Percentiles rank a stretch among this genome's conserved stretches.
Evolutionary conservation across 192 early-diverging fungal species (phyloP).

Genomic region (Linnemannia schmuckeri): DNA sequence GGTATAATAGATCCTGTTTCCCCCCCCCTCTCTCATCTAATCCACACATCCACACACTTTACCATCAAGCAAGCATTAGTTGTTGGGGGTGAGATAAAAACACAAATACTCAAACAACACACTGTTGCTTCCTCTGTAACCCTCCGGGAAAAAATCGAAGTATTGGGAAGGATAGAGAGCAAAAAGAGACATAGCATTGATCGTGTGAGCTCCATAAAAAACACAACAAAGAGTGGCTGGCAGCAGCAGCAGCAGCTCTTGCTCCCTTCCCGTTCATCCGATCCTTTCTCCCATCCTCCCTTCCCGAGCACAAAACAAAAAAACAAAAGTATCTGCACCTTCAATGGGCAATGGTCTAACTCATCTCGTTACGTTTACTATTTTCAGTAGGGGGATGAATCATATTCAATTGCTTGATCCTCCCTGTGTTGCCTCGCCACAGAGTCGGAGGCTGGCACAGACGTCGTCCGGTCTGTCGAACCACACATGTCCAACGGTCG

Average conservation of each 20-base stretch:
- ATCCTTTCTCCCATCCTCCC: not conserved
- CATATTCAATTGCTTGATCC: constrained; percentile 28
- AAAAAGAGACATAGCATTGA: constrained; percentile 10
- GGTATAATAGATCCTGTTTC: not conserved
- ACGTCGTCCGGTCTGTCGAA: not conserved
- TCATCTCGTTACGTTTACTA: not conserved
- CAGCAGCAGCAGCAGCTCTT: not conserved
- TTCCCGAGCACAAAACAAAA: constrained; percentile 1
- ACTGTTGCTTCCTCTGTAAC: not conserved
- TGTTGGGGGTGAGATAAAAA: not conserved
- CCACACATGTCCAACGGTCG: constrained; percentile 8
- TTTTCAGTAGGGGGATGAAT: constrained; percentile 10
- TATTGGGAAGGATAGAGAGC: not conserved
- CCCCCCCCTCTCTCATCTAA: not conserved
- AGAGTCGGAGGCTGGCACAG: constrained; percentile 2
- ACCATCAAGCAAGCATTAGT: not conserved
- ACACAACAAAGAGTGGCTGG: not conserved
- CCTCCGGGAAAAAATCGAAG: not conserved
- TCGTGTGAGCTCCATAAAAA: constrained; percentile 9
- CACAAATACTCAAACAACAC: not conserved
- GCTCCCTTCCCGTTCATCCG: not conserved
- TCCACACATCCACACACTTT: not conserved
- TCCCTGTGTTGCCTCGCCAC: not conserved
- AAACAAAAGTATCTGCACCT: not conserved
- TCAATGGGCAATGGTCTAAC: not conserved